These are phyloP conservation scores for Colletotrichum karsti DNA, from an alignment of 2,329 filamentous ascomycete genomes.

Conservation along the genomic window DNA sequence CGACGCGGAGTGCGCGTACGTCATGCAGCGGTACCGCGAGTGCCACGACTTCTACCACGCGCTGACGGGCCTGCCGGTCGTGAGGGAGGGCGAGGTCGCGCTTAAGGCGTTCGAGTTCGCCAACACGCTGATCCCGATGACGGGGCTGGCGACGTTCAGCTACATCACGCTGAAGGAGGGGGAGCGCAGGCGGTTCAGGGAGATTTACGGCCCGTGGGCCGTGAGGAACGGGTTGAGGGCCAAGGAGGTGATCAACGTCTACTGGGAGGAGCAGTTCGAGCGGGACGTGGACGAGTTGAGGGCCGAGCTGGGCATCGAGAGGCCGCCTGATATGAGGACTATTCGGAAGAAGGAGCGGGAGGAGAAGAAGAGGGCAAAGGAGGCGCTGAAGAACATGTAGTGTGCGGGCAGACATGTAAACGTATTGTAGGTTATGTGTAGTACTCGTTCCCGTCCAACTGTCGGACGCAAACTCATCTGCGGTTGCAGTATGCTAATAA, in stretches of 20 bases:
- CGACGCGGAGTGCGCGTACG: conserved; percentile 94
- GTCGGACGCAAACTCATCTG: conserved; percentile 12
- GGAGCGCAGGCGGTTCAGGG: conserved; percentile 79
- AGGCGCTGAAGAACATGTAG: conserved; percentile 33
- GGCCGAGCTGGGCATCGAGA: conserved; percentile 81
- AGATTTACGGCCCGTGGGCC: conserved; percentile 89
- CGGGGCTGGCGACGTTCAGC: conserved; percentile 84
- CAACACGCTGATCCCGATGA: conserved; percentile 95
- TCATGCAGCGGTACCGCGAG: conserved; percentile 97
- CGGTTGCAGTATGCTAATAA: conserved; percentile 20
- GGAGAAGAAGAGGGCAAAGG: conserved; percentile 72
- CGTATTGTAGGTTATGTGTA: conserved; percentile 21
- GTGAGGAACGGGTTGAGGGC: conserved; percentile 80
- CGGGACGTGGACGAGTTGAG: conserved; percentile 83
- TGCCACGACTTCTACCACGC: conserved; percentile 99
- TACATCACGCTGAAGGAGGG: conserved; percentile 86
- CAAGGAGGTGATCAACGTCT: conserved; percentile 91
- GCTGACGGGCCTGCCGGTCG: conserved; percentile 86
- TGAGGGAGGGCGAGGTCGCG: conserved; percentile 96
- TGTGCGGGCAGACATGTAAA: background rate
- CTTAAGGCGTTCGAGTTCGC: conserved; percentile 98
- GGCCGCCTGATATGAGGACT: conserved; percentile 84
- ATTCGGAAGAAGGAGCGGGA: conserved; percentile 77
- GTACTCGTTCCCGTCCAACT: background rate
- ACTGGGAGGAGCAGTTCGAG: conserved; percentile 95